These are phyloP conservation scores for Tetrahymena thermophila DNA, from an alignment of 73 alveolate genomes.

Conservation along the genomic window DNA sequence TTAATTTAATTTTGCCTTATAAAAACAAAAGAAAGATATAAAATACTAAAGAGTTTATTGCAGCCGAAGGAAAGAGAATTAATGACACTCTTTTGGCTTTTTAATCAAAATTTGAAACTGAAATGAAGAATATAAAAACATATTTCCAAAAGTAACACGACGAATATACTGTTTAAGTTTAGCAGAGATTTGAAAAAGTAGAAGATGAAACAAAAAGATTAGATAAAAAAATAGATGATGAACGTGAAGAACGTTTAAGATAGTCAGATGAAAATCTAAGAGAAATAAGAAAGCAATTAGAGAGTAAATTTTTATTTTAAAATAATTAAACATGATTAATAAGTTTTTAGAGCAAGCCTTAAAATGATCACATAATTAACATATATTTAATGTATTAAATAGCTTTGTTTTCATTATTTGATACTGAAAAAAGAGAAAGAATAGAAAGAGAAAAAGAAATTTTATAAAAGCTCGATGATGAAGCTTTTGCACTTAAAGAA, in stretches of 20 bases:
- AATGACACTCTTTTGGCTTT: slow-evolving; percentile 89
- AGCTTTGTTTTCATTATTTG: slow-evolving; percentile 45
- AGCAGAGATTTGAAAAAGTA: slow-evolving; percentile 62
- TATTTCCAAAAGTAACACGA: slow-evolving; percentile 67
- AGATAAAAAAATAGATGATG: slow-evolving; percentile 59
- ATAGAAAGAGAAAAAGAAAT: slow-evolving; percentile 78
- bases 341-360: not conserved
- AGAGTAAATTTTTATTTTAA: not conserved
- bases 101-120: slow-evolving; percentile 77
- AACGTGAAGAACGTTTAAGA: slow-evolving; percentile 60
- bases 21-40: slow-evolving; percentile 60
- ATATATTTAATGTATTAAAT: not conserved
- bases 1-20: not conserved
- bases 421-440: slow-evolving; percentile 64
- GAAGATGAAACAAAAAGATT: slow-evolving; percentile 53
- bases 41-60: slow-evolving; percentile 80
- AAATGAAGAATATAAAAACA: slow-evolving; percentile 61
- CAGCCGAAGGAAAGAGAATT: slow-evolving; percentile 91
- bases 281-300: slow-evolving; percentile 46
- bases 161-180: slow-evolving; percentile 44
- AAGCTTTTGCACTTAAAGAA: slow-evolving; percentile 58
- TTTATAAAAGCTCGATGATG: slow-evolving; percentile 75
- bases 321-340: not conserved
- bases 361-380: not conserved
- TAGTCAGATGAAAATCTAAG: slow-evolving; percentile 55